A percentile compares a stretch with the other conserved stretches of the same genome.
Evolutionary conservation across 2,329 filamentous ascomycete genomes (phyloP).

Genomic region (Monosporascus sp.): DNA sequence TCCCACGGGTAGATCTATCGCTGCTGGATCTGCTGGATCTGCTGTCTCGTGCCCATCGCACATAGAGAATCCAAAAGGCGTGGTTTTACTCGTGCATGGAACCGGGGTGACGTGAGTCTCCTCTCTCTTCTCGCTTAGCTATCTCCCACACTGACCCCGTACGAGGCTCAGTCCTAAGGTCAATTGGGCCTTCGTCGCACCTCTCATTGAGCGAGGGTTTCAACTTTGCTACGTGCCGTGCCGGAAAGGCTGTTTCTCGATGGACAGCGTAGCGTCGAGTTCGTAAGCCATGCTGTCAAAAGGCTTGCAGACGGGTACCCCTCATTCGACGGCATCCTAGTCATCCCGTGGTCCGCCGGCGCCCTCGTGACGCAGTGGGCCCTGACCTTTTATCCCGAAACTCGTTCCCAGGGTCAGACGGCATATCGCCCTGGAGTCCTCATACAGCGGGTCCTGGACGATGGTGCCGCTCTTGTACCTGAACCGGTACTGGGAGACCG

Average conservation of each 20-base stretch:
- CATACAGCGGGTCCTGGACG: constrained; percentile 1
- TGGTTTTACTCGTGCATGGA: constrained; percentile 2
- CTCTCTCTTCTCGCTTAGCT: not conserved
- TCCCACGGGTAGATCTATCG: not conserved
- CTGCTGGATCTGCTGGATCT: not conserved
- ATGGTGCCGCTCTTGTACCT: constrained; percentile 2
- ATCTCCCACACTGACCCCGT: not conserved
- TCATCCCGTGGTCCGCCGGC: constrained; percentile 3
- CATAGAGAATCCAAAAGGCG: not conserved
- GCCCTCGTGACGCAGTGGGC: constrained; percentile 2
- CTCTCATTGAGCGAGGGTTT: constrained; percentile 1
- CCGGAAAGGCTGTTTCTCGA: not conserved
- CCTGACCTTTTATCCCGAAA: constrained; percentile 1
- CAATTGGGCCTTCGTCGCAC: constrained; percentile 1
- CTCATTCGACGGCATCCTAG: not conserved
- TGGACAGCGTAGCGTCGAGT: constrained; percentile 1
- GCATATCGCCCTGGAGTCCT: not conserved
- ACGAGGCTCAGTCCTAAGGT: not conserved
- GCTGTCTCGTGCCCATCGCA: not conserved
- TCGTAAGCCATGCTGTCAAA: not conserved
- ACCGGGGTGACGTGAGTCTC: constrained; percentile 2
- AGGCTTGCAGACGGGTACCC: not conserved
- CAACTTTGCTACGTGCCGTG: constrained; percentile 1
- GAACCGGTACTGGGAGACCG: not conserved
- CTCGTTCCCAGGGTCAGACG: not conserved